These are phyloP conservation scores for Triticum monococcum DNA, from an alignment of 176 grass and related monocot genomes.

Conservation along the genomic window DNA sequence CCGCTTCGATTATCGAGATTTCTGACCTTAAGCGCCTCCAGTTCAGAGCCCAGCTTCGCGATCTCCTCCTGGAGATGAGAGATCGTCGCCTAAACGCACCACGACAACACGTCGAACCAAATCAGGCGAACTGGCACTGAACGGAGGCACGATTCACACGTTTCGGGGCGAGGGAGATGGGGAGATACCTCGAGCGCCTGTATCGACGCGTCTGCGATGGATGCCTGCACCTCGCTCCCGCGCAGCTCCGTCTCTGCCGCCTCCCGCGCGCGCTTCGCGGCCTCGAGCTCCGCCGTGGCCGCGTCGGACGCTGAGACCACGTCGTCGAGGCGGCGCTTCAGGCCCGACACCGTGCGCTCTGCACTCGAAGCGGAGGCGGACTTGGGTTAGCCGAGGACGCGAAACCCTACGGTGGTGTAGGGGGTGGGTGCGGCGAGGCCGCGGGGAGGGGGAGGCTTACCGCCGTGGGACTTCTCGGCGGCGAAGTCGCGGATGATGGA, in stretches of 20 bases:
- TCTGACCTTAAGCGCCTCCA: conserved; percentile 63
- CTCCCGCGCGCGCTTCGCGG: conserved; percentile 59
- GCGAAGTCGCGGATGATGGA: conserved; percentile 77
- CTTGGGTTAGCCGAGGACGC: neutral
- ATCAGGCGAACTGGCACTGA: neutral
- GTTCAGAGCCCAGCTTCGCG: conserved; percentile 38
- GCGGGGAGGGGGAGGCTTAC: conserved; percentile 1
- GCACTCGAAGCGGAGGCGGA: neutral
- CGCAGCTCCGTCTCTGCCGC: conserved; percentile 54
- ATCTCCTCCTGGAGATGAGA: conserved; percentile 58
- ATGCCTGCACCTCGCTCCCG: conserved; percentile 50
- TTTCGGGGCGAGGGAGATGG: neutral
- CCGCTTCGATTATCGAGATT: neutral
- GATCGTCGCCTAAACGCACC: conserved; percentile 49
- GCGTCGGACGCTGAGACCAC: conserved; percentile 30
- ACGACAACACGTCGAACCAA: neutral
- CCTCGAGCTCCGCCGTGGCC: conserved; percentile 45
- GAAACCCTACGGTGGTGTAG: neutral
- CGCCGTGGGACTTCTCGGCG: conserved; percentile 67
- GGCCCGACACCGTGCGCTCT: conserved; percentile 65
- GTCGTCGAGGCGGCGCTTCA: conserved; percentile 55
- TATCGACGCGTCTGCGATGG: conserved; percentile 52
- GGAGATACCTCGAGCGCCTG: conserved; percentile 47
- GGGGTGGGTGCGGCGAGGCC: neutral
- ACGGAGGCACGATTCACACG: neutral